These are phyloP conservation scores for Colletotrichum tamarilloi DNA, from an alignment of 2,329 filamentous ascomycete species.

Conservation along the genomic window DNA sequence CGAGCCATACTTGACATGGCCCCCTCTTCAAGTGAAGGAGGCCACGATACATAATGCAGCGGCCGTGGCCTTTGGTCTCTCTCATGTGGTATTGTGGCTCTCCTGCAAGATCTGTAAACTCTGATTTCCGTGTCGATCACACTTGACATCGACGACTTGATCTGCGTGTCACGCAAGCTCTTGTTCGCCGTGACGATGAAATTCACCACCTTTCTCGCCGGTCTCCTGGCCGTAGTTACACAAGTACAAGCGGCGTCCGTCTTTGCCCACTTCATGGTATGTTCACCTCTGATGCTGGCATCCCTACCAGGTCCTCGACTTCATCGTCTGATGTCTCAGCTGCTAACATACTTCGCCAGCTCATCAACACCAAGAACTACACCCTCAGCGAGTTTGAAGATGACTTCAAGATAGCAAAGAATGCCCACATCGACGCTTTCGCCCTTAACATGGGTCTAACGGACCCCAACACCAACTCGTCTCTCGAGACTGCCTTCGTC, in stretches of 20 bases:
- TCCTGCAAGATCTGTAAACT: background rate
- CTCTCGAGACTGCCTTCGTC: slow-evolving; percentile 25
- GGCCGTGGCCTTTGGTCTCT: background rate
- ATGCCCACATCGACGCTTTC: slow-evolving; percentile 47
- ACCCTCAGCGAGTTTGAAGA: slow-evolving; percentile 57
- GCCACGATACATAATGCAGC: slow-evolving; percentile 30
- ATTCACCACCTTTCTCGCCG: slow-evolving; percentile 8
- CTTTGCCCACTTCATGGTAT: slow-evolving; percentile 36
- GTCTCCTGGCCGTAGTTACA: slow-evolving; percentile 17
- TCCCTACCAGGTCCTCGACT: background rate
- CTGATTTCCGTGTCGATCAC: background rate
- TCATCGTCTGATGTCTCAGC: background rate
- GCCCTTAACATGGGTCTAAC: slow-evolving; percentile 39
- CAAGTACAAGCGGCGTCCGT: slow-evolving; percentile 28
- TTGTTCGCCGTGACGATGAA: slow-evolving; percentile 23
- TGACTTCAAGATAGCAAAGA: slow-evolving; percentile 58
- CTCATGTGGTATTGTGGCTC: background rate
- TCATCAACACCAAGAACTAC: slow-evolving; percentile 33
- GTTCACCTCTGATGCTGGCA: background rate
- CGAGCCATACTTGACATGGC: background rate
- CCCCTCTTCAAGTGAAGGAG: slow-evolving; percentile 6
- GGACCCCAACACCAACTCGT: slow-evolving; percentile 16
- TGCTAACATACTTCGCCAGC: slow-evolving; percentile 8
- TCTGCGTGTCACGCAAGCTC: background rate
- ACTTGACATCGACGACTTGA: slow-evolving; percentile 2